Evolutionary conservation across 148 eudicot species (phyloP).

Genomic region (Dianthus caryophyllus): DNA sequence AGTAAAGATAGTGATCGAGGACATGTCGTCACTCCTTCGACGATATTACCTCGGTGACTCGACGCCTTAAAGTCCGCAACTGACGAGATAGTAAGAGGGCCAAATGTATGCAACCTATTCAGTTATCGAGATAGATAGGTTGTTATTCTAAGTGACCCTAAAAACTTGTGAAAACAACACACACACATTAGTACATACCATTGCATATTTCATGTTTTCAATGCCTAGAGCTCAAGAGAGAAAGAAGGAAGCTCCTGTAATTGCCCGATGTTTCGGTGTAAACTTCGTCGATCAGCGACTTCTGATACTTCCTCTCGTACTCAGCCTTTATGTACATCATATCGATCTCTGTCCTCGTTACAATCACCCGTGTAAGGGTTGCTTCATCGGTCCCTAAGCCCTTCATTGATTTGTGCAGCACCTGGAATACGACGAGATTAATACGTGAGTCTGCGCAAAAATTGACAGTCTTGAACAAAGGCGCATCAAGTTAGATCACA

Average conservation of each 20-base stretch:
- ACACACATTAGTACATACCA: neutral
- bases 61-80: too few relatives aligned
- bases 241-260: constrained; percentile 64
- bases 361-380: constrained; percentile 61
- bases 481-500: neutral
- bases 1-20: too few relatives aligned
- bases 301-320: constrained; percentile 55
- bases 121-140: too few relatives aligned
- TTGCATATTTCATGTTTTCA: constrained; percentile 12
- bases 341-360: constrained; percentile 77
- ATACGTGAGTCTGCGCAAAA: neutral
- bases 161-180: neutral
- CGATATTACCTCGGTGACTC: too few relatives aligned
- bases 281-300: constrained; percentile 69
- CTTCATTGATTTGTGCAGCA: constrained; percentile 71
- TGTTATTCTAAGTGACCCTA: too few relatives aligned
- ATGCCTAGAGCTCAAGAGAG: constrained; percentile 63
- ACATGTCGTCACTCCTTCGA: too few relatives aligned
- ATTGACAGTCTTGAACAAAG: neutral
- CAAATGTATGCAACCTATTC: too few relatives aligned
- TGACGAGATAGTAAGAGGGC: too few relatives aligned
- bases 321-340: constrained; percentile 80
- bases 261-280: constrained; percentile 75
- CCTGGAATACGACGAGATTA: constrained; percentile 32
- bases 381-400: constrained; percentile 77